These are phyloP conservation scores for Hymenoscyphus occultus DNA, from an alignment of 2,329 filamentous ascomycete genomes.

Conservation along the genomic window DNA sequence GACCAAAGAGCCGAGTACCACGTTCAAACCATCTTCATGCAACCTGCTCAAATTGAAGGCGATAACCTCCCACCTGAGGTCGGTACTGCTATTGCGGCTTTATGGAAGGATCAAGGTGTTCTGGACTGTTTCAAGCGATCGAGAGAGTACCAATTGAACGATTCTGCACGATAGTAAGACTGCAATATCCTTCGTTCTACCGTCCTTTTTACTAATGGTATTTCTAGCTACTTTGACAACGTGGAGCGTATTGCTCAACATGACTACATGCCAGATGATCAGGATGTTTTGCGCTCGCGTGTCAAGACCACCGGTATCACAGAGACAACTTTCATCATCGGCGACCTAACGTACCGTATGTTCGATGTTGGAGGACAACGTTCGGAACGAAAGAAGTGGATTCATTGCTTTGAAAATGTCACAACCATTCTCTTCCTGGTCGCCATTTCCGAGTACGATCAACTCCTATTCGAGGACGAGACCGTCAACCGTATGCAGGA, in stretches of 20 bases:
- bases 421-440: slow-evolving; percentile 91
- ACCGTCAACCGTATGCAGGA: slow-evolving; percentile 96
- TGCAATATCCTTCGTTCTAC: background rate
- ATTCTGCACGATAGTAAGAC: slow-evolving; percentile 89
- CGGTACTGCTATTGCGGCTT: slow-evolving; percentile 72
- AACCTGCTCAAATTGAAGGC: slow-evolving; percentile 63
- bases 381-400: slow-evolving; percentile 77
- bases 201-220: background rate
- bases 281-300: slow-evolving; percentile 89
- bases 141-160: slow-evolving; percentile 86
- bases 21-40: slow-evolving; percentile 41
- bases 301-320: slow-evolving; percentile 94
- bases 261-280: slow-evolving; percentile 85
- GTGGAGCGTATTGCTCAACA: slow-evolving; percentile 71
- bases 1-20: slow-evolving; percentile 45
- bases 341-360: slow-evolving; percentile 93
- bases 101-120: slow-evolving; percentile 85
- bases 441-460: slow-evolving; percentile 94
- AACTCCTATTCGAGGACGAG: slow-evolving; percentile 93
- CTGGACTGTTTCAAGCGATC: slow-evolving; percentile 84
- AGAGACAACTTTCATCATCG: slow-evolving; percentile 89
- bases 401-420: slow-evolving; percentile 75
- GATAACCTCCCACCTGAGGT: slow-evolving; percentile 78
- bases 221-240: slow-evolving; percentile 74
- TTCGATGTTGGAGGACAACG: slow-evolving; percentile 74